Percentiles rank a stretch among this genome's conserved stretches.
Evolutionary conservation across 495 filamentous ascomycete species (phyloP).

Genomic region (Trichoderma reesei): DNA sequence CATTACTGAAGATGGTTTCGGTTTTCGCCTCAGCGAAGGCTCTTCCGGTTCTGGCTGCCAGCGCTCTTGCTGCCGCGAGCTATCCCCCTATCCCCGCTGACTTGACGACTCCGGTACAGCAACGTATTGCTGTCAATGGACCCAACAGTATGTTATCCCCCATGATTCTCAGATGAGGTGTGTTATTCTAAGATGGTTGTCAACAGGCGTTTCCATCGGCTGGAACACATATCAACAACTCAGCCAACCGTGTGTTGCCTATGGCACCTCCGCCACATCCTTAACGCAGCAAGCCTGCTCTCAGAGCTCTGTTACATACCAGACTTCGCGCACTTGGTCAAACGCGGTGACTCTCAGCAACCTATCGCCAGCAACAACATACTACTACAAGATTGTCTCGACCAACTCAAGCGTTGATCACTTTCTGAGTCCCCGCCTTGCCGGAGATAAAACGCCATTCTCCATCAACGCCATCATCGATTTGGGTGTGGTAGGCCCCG

Average conservation of each 20-base stretch:
- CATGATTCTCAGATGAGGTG: background rate
- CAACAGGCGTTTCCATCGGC: conserved; percentile 43
- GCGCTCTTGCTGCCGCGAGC: conserved; percentile 32
- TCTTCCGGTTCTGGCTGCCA: conserved; percentile 34
- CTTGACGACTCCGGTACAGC: conserved; percentile 47
- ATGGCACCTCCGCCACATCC: conserved; percentile 25
- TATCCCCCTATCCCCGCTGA: conserved; percentile 45
- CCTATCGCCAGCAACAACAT: conserved; percentile 30
- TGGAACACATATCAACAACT: conserved; percentile 38
- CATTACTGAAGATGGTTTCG: background rate
- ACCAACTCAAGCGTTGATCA: conserved; percentile 45
- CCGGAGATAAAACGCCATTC: conserved; percentile 34
- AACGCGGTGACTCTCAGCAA: conserved; percentile 29
- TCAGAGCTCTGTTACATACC: conserved; percentile 28
- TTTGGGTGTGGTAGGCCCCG: conserved; percentile 41
- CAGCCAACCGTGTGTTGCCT: conserved; percentile 32
- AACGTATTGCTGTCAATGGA: conserved; percentile 47
- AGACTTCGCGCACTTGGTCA: conserved; percentile 29
- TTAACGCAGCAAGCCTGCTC: conserved; percentile 28
- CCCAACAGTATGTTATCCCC: conserved; percentile 35
- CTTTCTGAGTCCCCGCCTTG: conserved; percentile 44
- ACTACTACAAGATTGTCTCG: conserved; percentile 45
- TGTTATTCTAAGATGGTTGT: background rate
- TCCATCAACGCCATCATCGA: conserved; percentile 34
- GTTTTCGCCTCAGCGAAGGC: conserved; percentile 15